Conservation (phyloP, 202 grass and related monocot genomes). For the Dendrocalamus latiflorus region DNA sequence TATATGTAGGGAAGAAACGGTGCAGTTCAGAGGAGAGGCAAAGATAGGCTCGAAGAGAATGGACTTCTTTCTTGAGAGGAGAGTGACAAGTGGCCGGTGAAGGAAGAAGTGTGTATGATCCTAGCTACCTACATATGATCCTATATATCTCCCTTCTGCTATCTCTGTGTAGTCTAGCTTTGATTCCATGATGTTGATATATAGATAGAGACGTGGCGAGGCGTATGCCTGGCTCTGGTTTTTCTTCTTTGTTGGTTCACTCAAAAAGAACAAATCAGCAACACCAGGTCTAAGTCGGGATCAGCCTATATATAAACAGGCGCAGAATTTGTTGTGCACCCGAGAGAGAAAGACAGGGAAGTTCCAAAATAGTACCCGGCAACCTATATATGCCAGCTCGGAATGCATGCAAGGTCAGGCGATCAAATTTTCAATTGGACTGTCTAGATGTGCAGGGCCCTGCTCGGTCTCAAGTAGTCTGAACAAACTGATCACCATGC, state of each 20-base stretch:
- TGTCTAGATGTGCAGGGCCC: neutral
- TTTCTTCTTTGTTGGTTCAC: constrained; percentile 37
- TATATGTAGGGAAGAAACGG: neutral
- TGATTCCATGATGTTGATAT: constrained; percentile 43
- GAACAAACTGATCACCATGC: neutral
- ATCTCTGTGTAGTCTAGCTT: constrained; percentile 1
- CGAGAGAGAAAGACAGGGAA: constrained; percentile 41
- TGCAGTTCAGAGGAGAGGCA: neutral
- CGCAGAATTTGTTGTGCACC: neutral
- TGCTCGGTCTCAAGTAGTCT: neutral
- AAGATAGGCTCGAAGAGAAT: neutral
- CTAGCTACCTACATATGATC: neutral
- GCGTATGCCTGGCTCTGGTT: neutral
- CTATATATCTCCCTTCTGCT: neutral
- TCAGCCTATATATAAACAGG: neutral
- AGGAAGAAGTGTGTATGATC: neutral
- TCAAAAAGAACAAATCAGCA: constrained; percentile 40
- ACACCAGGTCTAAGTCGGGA: constrained; percentile 28
- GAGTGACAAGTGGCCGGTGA: constrained; percentile 3
- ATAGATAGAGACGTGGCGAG: constrained; percentile 12
- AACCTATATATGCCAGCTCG: neutral
- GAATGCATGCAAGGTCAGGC: neutral
- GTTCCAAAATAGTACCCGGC: constrained; percentile 28
- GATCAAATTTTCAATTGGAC: neutral
- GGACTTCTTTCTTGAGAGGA: neutral